Evolutionary conservation across 306 rosid genomes (phyloP).

Genomic region (Vachellia pachyceras): DNA sequence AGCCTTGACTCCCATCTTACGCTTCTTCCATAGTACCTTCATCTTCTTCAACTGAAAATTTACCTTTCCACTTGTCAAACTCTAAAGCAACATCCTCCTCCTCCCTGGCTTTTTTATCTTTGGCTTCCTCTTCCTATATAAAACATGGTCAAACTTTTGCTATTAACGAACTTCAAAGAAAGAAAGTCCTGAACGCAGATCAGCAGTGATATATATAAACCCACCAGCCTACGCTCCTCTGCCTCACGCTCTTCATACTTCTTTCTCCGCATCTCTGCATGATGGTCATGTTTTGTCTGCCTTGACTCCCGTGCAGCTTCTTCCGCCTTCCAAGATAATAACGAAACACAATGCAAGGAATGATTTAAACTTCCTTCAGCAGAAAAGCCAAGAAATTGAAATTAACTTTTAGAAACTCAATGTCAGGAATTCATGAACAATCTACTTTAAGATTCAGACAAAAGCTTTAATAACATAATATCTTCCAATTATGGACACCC

Average conservation of each 20-base stretch:
- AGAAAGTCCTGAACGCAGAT: slow-evolving; percentile 6
- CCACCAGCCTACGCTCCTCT: slow-evolving; percentile 68
- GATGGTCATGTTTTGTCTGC: slow-evolving; percentile 74
- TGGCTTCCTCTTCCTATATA: slow-evolving; percentile 73
- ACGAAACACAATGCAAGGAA: slow-evolving; percentile 30
- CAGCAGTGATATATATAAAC: slow-evolving; percentile 33
- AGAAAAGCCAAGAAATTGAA: neutral
- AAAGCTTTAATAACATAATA: neutral
- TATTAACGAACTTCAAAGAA: neutral
- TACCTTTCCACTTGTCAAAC: slow-evolving; percentile 97
- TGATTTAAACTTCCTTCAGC: neutral
- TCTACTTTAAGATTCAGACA: no score
- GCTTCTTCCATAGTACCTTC: slow-evolving; percentile 86
- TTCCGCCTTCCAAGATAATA: slow-evolving; percentile 71
- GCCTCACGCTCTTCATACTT: slow-evolving; percentile 95
- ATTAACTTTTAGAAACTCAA: neutral
- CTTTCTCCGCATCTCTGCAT: slow-evolving; percentile 75
- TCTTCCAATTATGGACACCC: slow-evolving; percentile 11
- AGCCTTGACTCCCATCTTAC: slow-evolving; percentile 56
- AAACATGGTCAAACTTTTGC: slow-evolving; percentile 20
- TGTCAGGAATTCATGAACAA: neutral
- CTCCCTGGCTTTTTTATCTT: slow-evolving; percentile 70
- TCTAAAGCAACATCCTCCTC: slow-evolving; percentile 93
- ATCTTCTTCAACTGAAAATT: slow-evolving; percentile 86
- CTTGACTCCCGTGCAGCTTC: slow-evolving; percentile 77